Base-by-base conservation (phyloP, 2,329 filamentous ascomycete species). In the Pestalotiopsis sp. region DNA sequence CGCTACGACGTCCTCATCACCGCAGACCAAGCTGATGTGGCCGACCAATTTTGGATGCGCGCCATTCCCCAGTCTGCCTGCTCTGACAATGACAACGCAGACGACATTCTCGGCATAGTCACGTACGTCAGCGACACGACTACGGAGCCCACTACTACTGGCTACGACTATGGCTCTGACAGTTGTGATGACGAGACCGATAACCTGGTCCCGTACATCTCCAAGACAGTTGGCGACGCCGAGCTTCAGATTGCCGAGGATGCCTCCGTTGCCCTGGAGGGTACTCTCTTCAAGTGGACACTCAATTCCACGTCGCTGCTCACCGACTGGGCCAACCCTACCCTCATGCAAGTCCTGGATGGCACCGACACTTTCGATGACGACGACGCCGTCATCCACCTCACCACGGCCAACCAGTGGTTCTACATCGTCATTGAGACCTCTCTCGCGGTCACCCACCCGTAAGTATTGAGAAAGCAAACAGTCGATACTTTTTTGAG, bases 261-360 rank as follows among this genome's bases (percentile, higher is more conserved):
- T 40, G 64, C 55, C 17, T 24, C 30, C 52, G 52, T 66, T 55
- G 52, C 64, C 4, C 40, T 65, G 7, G 24, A 55, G 1, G 40
- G 55, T 20, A 66, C 20, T 20, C 77, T 81, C 70, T 83, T 85
- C 76, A 80, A 80, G 63, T 86, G 84, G 85, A 82, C 78, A 13
- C 74, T 86, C 69, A 85, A 86, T 74, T 77, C 75, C 56, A 84
- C 79, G 38, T 81, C 81, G n/a, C 80, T 87, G 73, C 67, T 79
- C 10, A 78, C 86, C 1, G 78, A 86, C 67, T 86, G 84, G 79
- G 77, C 75, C 6, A 73, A 83, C 57, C 85, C 85, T 6, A 86
- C 85, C 0, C 77, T 83, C 22, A 71, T 71, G 38, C 74, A 79
- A 68, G 72, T 79, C n/a, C 66, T 77, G 38, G 68, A 73, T 35